A percentile compares a stretch with the other conserved stretches of the same genome.
Evolutionary conservation across 2,329 filamentous ascomycete genomes (phyloP).

Genomic region (Cyphellophora europaea): DNA sequence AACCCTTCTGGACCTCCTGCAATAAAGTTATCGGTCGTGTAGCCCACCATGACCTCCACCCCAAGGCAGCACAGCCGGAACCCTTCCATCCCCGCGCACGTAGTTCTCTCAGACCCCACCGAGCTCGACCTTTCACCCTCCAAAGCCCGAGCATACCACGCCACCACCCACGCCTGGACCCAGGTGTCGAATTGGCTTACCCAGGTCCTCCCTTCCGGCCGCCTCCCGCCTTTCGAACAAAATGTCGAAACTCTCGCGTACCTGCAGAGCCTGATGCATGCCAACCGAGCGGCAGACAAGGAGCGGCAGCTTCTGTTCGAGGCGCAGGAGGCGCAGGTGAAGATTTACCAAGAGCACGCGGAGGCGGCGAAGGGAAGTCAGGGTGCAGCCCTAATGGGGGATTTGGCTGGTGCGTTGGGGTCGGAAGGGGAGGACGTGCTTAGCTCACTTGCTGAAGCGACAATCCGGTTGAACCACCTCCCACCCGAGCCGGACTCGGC

Average conservation of each 20-base stretch:
- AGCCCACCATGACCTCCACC: no score
- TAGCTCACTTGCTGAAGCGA: constrained; percentile 46
- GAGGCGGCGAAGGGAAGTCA: background rate
- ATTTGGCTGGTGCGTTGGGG: background rate
- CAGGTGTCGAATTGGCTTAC: constrained; percentile 77
- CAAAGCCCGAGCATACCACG: constrained; percentile 64
- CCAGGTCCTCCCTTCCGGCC: constrained; percentile 55
- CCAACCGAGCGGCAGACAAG: constrained; percentile 13
- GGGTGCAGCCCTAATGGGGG: background rate
- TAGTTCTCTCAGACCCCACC: constrained; percentile 1
- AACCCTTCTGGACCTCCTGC: no score
- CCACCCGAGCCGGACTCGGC: background rate
- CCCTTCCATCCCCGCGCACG: no score
- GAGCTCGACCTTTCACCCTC: constrained; percentile 48
- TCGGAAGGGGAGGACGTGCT: constrained; percentile 44
- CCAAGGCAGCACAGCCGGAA: no score
- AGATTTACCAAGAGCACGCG: background rate
- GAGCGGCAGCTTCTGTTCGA: constrained; percentile 1
- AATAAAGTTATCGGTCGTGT: no score
- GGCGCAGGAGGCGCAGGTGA: background rate
- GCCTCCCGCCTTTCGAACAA: constrained; percentile 69
- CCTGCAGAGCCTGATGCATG: constrained; percentile 16
- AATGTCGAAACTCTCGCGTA: constrained; percentile 60
- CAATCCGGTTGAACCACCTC: constrained; percentile 36
- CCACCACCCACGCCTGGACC: constrained; percentile 82